Evolutionary conservation across 1,284 basidiomycete species (phyloP).

Genomic region (Ceratobasidium sp.): DNA sequence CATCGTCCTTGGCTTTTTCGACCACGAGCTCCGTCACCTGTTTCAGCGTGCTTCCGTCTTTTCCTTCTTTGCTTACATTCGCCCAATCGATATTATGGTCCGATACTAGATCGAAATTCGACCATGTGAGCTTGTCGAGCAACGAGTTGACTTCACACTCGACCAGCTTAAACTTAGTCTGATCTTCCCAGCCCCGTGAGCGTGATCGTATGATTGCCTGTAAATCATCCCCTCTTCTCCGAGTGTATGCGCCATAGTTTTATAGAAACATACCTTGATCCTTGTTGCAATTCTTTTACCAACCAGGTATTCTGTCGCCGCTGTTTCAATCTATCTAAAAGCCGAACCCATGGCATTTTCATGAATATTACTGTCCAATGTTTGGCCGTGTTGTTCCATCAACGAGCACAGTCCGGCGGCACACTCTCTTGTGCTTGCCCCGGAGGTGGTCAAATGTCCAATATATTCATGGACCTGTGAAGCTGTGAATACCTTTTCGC

Average conservation of each 20-base stretch:
- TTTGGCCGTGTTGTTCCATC: not conserved
- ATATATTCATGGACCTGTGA: no score
- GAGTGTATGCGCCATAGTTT: not conserved
- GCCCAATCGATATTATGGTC: constrained; percentile 94
- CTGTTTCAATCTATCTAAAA: not conserved
- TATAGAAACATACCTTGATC: not conserved
- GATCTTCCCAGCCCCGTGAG: not conserved
- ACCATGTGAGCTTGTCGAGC: constrained; percentile 98
- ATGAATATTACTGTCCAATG: not conserved
- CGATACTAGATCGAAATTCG: constrained; percentile 95
- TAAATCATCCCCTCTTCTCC: not conserved
- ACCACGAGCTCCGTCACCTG: constrained; percentile 96
- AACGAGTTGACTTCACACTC: constrained; percentile 94
- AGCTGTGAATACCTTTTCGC: no score
- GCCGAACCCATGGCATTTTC: not conserved
- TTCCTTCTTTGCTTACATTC: constrained; percentile 93
- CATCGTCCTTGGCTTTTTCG: constrained; percentile 97
- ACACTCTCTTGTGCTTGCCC: no score
- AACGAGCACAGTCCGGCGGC: not conserved
- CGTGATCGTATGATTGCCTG: not conserved
- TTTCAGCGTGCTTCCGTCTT: constrained; percentile 92
- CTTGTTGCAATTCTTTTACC: not conserved
- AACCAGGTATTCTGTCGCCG: not conserved
- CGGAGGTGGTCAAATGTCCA: no score
- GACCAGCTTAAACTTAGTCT: no score